phyloP scores from a whole-genome alignment of 306 rosid species.

The Astragalus glycyphyllos region DNA sequence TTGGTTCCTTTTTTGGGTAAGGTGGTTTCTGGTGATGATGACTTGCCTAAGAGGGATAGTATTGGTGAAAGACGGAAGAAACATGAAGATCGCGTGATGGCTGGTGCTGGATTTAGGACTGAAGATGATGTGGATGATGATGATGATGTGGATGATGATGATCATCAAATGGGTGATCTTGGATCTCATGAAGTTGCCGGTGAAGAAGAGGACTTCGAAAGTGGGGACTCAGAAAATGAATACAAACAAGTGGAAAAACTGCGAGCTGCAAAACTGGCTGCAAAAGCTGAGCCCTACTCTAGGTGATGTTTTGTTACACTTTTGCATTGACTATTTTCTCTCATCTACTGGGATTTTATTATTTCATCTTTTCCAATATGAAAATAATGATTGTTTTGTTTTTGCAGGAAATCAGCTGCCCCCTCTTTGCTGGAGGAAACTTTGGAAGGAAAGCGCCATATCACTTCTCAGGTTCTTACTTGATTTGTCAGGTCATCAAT shows the following conservation, averaged over 20 bases:
- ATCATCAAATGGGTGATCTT: conserved; percentile 34
- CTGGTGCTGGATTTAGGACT: conserved; percentile 65
- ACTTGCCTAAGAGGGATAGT: conserved; percentile 80
- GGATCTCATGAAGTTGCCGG: conserved; percentile 46
- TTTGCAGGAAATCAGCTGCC: conserved; percentile 52
- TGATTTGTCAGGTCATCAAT: conserved; percentile 9
- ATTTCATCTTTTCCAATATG: conserved; percentile 3
- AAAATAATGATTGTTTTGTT: conserved; percentile 32
- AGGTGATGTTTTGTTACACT: conserved; percentile 53
- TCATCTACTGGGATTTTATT: not conserved
- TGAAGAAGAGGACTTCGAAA: conserved; percentile 51
- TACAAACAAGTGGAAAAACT: conserved; percentile 64
- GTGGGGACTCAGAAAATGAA: conserved; percentile 74
- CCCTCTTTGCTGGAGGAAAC: conserved; percentile 66
- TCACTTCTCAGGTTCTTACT: conserved; percentile 61
- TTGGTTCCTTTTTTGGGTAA: conserved; percentile 41
- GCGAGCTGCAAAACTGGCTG: conserved; percentile 68
- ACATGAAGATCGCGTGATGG: conserved; percentile 69
- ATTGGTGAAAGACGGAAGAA: conserved; percentile 77
- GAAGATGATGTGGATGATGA: conserved; percentile 55
- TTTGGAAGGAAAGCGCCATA: conserved; percentile 75
- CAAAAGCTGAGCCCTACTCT: conserved; percentile 59
- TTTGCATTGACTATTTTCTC: conserved; percentile 11
- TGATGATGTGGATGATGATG: conserved; percentile 40
- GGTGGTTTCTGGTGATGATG: conserved; percentile 93